phyloP scores from a whole-genome alignment of 331 rosid species.

The Acacia concinna region DNA sequence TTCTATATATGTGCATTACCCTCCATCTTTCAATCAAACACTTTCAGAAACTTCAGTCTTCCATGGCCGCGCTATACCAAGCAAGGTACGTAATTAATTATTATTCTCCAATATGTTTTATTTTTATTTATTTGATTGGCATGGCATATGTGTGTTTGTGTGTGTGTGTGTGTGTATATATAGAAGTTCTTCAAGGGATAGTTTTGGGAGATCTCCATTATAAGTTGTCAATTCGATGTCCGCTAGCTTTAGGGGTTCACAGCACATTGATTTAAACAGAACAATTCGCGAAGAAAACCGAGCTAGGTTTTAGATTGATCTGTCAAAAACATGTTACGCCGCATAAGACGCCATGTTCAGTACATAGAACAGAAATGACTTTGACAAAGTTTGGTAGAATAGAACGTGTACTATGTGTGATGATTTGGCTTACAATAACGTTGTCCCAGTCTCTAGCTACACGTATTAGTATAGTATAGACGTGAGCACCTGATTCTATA shows the following conservation, averaged over 20 bases:
- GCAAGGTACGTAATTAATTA: conserved; percentile 52
- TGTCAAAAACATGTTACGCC: background rate
- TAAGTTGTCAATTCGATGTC: background rate
- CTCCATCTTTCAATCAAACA: conserved; percentile 51
- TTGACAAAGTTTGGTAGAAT: background rate
- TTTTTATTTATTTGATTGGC: background rate
- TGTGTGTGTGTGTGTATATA: too few species aligned
- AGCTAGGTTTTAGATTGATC: background rate
- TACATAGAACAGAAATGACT: background rate
- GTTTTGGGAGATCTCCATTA: background rate
- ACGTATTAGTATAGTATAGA: background rate
- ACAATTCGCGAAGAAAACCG: background rate
- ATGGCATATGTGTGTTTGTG: too few species aligned
- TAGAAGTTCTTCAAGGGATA: too few species aligned
- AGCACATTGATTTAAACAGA: background rate
- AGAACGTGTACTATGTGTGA: background rate
- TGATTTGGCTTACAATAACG: background rate
- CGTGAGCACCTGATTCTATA: background rate
- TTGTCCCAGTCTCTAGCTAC: background rate
- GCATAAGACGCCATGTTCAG: conserved; percentile 1
- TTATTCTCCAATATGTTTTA: background rate
- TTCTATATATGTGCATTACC: conserved; percentile 67
- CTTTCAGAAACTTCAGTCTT: conserved; percentile 46
- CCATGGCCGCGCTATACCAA: conserved; percentile 63
- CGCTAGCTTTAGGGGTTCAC: background rate